Evolutionary conservation across 768 basidiomycete genomes (phyloP).

Genomic region (Panus rudis): DNA sequence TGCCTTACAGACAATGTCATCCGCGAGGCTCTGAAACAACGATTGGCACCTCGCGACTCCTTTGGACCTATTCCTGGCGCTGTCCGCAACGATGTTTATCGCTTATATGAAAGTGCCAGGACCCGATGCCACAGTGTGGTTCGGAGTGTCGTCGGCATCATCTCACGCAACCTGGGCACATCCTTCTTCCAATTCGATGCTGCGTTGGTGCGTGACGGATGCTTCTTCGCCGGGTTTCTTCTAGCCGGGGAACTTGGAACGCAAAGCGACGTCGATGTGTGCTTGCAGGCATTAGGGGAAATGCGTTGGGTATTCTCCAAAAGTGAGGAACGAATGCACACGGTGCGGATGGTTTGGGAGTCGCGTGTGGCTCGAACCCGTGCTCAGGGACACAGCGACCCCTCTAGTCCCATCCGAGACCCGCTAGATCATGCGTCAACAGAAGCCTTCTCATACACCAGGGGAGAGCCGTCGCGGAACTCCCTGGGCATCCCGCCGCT

Average conservation of each 20-base stretch:
- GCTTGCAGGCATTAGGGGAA: conserved; percentile 68
- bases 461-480: conserved; percentile 14
- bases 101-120: conserved; percentile 37
- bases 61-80: conserved; percentile 13
- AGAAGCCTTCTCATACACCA: too few species aligned
- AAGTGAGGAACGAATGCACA: conserved; percentile 64
- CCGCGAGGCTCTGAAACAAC: conserved; percentile 73
- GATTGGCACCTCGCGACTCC: conserved; percentile 26
- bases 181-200: conserved; percentile 80
- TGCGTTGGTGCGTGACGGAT: conserved; percentile 81
- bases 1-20: conserved; percentile 66
- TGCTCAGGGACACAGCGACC: background rate
- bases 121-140: conserved; percentile 39
- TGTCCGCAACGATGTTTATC: conserved; percentile 21
- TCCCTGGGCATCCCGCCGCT: conserved; percentile 21
- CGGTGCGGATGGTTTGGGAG: conserved; percentile 44
- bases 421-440: too few species aligned
- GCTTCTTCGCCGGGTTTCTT: conserved; percentile 79
- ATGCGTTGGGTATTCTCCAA: conserved; percentile 81
- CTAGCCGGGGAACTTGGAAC: conserved; percentile 48
- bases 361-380: conserved; percentile 13
- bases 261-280: conserved; percentile 47
- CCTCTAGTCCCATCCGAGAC: conserved; percentile 7
- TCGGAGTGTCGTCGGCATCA: conserved; percentile 39
- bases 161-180: conserved; percentile 41